Conservation (phyloP, 1,284 basidiomycete species). For the Tylopilus sp. region DNA sequence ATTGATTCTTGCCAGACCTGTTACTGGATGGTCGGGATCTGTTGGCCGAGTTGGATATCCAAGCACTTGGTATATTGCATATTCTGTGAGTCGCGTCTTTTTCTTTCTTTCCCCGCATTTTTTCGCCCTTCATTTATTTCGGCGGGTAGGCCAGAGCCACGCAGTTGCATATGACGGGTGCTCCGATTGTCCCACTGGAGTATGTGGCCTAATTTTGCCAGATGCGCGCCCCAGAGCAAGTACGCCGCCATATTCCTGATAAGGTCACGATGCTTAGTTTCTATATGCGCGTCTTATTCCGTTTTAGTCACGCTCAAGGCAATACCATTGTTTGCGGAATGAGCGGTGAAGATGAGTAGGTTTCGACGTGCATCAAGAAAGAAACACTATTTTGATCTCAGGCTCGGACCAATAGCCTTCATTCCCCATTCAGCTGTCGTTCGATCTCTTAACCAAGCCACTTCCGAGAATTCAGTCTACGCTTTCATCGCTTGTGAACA, state of each 20-base stretch:
- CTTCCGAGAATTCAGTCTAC: too few relatives aligned
- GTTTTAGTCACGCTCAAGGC: slow-evolving; percentile 57
- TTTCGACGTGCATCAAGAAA: neutral
- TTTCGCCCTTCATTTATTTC: neutral
- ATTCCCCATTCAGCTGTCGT: slow-evolving; percentile 67
- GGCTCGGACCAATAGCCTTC: slow-evolving; percentile 47
- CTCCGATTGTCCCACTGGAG: slow-evolving; percentile 46
- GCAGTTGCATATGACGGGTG: slow-evolving; percentile 54
- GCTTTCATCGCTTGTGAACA: too few relatives aligned
- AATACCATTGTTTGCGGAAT: slow-evolving; percentile 51
- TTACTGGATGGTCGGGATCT: slow-evolving; percentile 49
- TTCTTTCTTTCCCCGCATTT: neutral
- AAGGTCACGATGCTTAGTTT: slow-evolving; percentile 51
- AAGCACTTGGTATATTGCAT: slow-evolving; percentile 68
- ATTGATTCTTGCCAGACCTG: slow-evolving; percentile 58
- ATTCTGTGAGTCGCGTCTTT: slow-evolving; percentile 66
- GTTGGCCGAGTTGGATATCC: slow-evolving; percentile 63
- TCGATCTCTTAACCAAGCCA: slow-evolving; percentile 59
- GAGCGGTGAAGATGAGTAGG: slow-evolving; percentile 52
- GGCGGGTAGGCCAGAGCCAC: slow-evolving; percentile 57
- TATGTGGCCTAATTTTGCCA: slow-evolving; percentile 68
- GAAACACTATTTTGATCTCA: slow-evolving; percentile 20
- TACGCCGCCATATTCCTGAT: slow-evolving; percentile 68
- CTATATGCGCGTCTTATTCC: slow-evolving; percentile 7
- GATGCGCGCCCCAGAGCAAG: slow-evolving; percentile 67